Conservation (phyloP, 176 grass and related monocot genomes). For the Hsuehochloa calcarea region DNA sequence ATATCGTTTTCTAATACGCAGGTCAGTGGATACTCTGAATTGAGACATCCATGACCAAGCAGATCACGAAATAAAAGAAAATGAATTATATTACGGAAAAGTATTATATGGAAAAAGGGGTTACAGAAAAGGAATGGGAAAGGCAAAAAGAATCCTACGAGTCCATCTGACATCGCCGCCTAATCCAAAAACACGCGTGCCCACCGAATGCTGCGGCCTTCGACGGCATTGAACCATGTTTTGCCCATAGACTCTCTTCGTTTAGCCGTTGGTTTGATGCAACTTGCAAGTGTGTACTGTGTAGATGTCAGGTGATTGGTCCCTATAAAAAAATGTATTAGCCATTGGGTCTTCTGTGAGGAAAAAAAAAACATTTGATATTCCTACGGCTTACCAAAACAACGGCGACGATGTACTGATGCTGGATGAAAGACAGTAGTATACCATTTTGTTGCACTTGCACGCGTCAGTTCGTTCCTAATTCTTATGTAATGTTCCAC, state of each 20-base stretch:
- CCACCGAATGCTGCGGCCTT: constrained; percentile 13
- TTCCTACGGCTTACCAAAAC: neutral
- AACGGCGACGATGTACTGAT: neutral
- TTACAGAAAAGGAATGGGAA: neutral
- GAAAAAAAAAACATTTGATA: neutral
- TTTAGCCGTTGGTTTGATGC: constrained; percentile 25
- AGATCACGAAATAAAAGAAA: neutral
- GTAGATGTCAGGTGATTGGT: neutral
- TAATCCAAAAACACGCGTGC: neutral
- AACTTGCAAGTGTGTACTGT: neutral
- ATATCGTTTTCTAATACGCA: no score
- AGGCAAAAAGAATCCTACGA: neutral
- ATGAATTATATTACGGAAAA: neutral
- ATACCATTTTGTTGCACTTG: no score
- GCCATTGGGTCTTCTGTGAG: neutral
- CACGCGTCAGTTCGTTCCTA: no score
- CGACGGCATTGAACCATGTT: neutral
- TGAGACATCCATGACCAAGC: neutral
- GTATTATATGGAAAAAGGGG: fast-evolving
- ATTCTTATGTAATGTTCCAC: no score
- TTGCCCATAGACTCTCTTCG: neutral
- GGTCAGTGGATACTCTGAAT: no score
- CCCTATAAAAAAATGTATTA: neutral
- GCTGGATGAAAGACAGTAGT: neutral
- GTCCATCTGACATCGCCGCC: neutral